Evolutionary conservation across 2,329 filamentous ascomycete species (phyloP), one percentile per base, ranked within the genome.

Genomic region (Fusarium napiforme): DNA sequence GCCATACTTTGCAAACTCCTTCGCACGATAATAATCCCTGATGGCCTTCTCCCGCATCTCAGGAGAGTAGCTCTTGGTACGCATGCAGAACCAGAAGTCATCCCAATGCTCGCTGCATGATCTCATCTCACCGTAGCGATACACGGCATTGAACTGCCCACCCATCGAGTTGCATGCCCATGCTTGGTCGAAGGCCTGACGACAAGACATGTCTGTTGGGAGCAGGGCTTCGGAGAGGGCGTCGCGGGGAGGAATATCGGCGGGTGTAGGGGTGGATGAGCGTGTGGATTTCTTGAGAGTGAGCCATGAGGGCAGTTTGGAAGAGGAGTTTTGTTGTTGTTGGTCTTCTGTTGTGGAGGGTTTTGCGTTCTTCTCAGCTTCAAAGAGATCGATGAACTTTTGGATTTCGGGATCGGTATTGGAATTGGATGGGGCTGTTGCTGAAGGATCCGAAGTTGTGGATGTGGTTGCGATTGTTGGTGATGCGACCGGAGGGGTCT

Each of bases 31-130:
- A 82, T 92, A 90, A 53, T 90, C 89, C 68, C 86, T 85, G 62
- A 97, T 87, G 76, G 87, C 86, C 59, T 86, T 87, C 67, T 88
- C 90, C 77, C 90, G 90, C 74, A 90, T 84, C 47, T 87, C 83
- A 30, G 89, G 87, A 1, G 87, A 82, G 78, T 90, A 90, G 4
- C 88, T 87, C 78, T 92, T 91, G 42, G 91, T 91, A 73, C 93
- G 91, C 95, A 98, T 98, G 86, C 96, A 99, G 84, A 98, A 96
- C 93, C 95, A 97, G 83, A 97, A 98, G 82, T 97, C 93, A 69
- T 92, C 89, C 95, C 96, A 98, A 72, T 95, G 91, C 75, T 97
- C 93, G 70, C 87, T 90, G 86, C 96, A 99, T 7, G 89, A 87
- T 49, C 92, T 90, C 78, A 97, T 85, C 46, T 87, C 85, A 70